phyloP scores from a whole-genome alignment of 257 asterid species.

The Penstemon barbatus region DNA sequence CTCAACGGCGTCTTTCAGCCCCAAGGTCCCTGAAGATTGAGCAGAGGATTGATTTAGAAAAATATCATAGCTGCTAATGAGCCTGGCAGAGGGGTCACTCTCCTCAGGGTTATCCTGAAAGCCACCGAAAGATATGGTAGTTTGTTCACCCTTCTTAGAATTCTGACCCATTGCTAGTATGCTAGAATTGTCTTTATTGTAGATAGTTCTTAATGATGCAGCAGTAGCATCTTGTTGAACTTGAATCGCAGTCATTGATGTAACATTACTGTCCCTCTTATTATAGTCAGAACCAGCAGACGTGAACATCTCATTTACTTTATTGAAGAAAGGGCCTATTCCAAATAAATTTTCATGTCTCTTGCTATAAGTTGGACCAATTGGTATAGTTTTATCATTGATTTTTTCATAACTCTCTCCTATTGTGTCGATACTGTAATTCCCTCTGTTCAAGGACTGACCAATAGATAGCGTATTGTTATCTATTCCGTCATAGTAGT shows the following conservation, averaged over 20 bases:
- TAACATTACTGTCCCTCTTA: constrained; percentile 34
- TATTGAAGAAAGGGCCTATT: constrained; percentile 40
- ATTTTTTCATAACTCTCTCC: constrained; percentile 41
- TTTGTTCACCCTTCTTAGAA: constrained; percentile 39
- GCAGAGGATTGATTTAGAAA: constrained; percentile 43
- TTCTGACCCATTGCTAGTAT: constrained; percentile 43
- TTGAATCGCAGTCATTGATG: constrained; percentile 19
- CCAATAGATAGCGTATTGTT: constrained; percentile 35
- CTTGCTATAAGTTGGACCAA: constrained; percentile 37
- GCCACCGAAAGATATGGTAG: constrained; percentile 58
- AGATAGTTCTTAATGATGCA: constrained; percentile 33
- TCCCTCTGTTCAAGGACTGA: constrained; percentile 41
- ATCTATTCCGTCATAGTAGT: constrained; percentile 35
- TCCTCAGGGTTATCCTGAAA: constrained; percentile 39
- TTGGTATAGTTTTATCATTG: constrained; percentile 34
- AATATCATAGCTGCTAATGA: constrained; percentile 39
- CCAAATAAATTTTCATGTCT: constrained; percentile 39
- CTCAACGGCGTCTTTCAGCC: constrained; percentile 32
- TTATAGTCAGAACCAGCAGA: constrained; percentile 32
- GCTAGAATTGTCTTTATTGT: constrained; percentile 41
- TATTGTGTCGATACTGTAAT: constrained; percentile 29
- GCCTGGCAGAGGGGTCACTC: constrained; percentile 39
- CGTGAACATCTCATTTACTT: constrained; percentile 37
- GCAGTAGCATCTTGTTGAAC: constrained; percentile 38
- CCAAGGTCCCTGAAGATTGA: constrained; percentile 37